Evolutionary conservation across 495 filamentous ascomycete species (phyloP).

Genomic region (Cladorrhinum samala): DNA sequence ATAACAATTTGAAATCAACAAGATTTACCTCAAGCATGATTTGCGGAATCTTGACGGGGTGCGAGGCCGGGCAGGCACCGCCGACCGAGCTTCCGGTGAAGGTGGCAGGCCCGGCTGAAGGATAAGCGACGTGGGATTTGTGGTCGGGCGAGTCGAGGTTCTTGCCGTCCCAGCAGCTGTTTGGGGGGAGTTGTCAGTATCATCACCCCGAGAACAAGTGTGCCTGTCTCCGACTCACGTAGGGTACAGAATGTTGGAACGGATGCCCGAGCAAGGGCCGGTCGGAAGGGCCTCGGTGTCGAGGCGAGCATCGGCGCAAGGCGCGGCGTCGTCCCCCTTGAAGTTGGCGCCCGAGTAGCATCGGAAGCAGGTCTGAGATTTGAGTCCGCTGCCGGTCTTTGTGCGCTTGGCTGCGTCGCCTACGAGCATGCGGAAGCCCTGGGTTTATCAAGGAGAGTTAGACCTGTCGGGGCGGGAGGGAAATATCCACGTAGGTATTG

Average conservation of each 20-base stretch:
- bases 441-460: neutral
- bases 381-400: slow-evolving; percentile 13
- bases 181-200: too few relatives aligned
- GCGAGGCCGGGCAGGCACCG: slow-evolving; percentile 44
- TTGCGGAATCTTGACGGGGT: slow-evolving; percentile 52
- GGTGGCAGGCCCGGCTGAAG: slow-evolving; percentile 42
- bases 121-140: slow-evolving; percentile 53
- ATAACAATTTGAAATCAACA: neutral
- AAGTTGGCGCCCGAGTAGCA: slow-evolving; percentile 35
- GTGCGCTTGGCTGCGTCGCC: slow-evolving; percentile 30
- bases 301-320: slow-evolving; percentile 25
- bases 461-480: too few relatives aligned
- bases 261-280: slow-evolving; percentile 30
- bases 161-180: slow-evolving; percentile 60
- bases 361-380: slow-evolving; percentile 35
- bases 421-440: slow-evolving; percentile 41
- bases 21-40: slow-evolving; percentile 53
- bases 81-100: slow-evolving; percentile 24
- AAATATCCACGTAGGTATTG: too few relatives aligned
- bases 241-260: slow-evolving; percentile 38
- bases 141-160: slow-evolving; percentile 50
- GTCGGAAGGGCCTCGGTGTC: slow-evolving; percentile 26
- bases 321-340: slow-evolving; percentile 31
- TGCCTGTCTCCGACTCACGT: slow-evolving; percentile 31
- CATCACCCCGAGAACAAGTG: too few relatives aligned